Percentiles rank a stretch among this genome's conserved stretches.
phyloP scores from a whole-genome alignment of 371 early-diverging fungal genomes.

The Funneliformis caledonium region DNA sequence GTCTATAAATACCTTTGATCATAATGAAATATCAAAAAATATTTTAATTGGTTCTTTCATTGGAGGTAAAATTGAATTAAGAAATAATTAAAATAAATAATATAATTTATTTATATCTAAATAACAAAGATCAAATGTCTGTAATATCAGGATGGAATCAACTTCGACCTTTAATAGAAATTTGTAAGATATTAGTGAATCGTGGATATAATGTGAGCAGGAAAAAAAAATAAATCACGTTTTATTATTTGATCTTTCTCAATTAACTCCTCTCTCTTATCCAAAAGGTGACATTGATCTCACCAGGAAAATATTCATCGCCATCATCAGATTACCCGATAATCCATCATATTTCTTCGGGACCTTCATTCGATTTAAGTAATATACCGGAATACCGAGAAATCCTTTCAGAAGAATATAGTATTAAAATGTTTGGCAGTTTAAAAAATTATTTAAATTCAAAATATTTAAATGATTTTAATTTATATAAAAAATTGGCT shows the following conservation, averaged over 20 bases:
- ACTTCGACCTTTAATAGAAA: constrained; percentile 16
- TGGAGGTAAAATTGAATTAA: constrained; percentile 6
- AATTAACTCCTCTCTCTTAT: background rate
- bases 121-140: background rate
- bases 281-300: constrained; percentile 2
- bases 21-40: background rate
- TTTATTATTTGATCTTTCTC: background rate
- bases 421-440: background rate
- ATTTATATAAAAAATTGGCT: background rate
- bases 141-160: constrained; percentile 13
- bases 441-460: background rate
- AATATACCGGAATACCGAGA: background rate
- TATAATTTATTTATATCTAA: background rate
- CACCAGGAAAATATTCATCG: background rate
- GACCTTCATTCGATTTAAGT: background rate
- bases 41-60: constrained; percentile 5
- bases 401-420: background rate
- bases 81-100: background rate
- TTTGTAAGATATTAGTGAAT: constrained; percentile 20
- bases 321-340: background rate
- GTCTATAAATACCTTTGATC: background rate
- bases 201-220: constrained; percentile 23
- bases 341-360: background rate
- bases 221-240: background rate
- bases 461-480: background rate